These are phyloP conservation scores for Plasmodiophora brassicae DNA, from an alignment of 208 protist species.

Conservation along the genomic window DNA sequence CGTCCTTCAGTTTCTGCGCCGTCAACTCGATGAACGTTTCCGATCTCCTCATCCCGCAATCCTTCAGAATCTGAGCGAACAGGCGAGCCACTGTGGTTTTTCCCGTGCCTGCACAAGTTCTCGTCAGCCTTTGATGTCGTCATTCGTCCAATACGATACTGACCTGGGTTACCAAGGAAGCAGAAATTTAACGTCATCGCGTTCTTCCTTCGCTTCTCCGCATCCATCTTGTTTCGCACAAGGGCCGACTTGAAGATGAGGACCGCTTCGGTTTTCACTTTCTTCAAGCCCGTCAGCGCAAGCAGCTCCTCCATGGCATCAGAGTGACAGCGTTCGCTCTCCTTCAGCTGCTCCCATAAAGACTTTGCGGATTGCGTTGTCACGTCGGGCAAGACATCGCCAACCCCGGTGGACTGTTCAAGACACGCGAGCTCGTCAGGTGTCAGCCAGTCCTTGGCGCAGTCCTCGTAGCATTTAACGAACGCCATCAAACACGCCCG, in stretches of 20 bases:
- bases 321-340: neutral
- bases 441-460: neutral
- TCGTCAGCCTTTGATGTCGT: slow-evolving; percentile 12
- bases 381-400: neutral
- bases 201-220: neutral
- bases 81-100: slow-evolving; percentile 54
- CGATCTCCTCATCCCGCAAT: neutral
- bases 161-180: neutral
- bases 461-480: neutral
- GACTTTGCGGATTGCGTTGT: neutral
- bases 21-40: neutral
- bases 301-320: slow-evolving; percentile 27
- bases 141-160: neutral
- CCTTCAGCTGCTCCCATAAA: neutral
- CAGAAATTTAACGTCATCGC: neutral
- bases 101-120: slow-evolving; percentile 48
- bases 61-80: slow-evolving; percentile 44
- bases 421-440: neutral
- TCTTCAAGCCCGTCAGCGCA: neutral
- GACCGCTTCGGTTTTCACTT: neutral
- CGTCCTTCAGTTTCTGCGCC: slow-evolving; percentile 6
- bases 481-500: neutral
- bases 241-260: neutral
- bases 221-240: neutral
- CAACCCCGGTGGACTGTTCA: neutral